Base-by-base conservation (phyloP, 2,329 filamentous ascomycete genomes). In the Rhytidhysteron rufulum region DNA sequence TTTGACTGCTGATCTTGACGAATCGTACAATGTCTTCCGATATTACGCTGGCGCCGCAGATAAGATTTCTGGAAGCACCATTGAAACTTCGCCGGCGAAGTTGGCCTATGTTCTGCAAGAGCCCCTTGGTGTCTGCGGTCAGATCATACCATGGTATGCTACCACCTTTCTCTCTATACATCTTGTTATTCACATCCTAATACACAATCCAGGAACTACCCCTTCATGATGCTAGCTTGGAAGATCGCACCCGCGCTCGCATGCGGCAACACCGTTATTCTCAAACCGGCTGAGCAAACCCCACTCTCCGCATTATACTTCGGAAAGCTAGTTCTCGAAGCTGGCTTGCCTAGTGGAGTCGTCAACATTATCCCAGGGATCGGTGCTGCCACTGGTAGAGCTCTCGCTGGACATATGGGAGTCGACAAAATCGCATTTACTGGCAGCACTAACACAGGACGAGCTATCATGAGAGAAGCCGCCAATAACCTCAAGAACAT, bases 1-100 rank as follows among this genome's bases (percentile, higher is more conserved):
- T 1, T 66, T 83, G n/a, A 72, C 70, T 31, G 80, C 80, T 38
- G 84, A 88, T 60, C 64, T 89, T 6, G 69, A 60, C 1, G 80
- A 82, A 52, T 74, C 83, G 10, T 68, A 82, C 39, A 67, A 62
- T 8, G 73, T 73, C 1, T 66, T 85, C 49, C 81, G 80, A 51
- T 91, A 91, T 66, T 91, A 90, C 55, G 86, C 81, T 31, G 86
- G 86, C 41, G 90, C 78, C 62, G 83, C 85, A 34, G 86, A 91
- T 69, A 91, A 91, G 71, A 81, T 86, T 45, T 81, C 83, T 45
- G 86, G 87, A 22, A 79, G 86, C 58, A 83, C 84, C 15, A 87
- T 90, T 50, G 82, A 85, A 51, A 84, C 83, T 7, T 80, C 78
- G 2, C 75, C 78, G 1, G 67, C 71, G 33, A 90, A 89, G 66